phyloP scores from a whole-genome alignment of 305 asterid genomes.

The Fraxinus sp. region DNA sequence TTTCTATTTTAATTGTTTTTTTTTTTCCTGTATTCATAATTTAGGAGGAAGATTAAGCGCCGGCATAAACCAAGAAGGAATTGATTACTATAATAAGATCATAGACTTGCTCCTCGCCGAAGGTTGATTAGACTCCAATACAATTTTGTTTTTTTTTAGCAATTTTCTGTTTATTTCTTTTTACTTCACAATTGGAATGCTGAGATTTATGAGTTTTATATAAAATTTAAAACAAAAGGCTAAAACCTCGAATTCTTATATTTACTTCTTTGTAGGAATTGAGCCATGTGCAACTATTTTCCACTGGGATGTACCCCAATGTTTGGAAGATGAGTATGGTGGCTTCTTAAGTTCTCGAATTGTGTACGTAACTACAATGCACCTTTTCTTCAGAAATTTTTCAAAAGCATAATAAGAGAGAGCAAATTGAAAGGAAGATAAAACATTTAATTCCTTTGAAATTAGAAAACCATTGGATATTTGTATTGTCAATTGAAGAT shows the following conservation, averaged over 20 bases:
- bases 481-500: neutral
- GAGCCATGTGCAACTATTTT: conserved; percentile 25
- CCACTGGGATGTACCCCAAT: conserved; percentile 27
- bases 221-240: neutral
- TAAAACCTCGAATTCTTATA: neutral
- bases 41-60: no score
- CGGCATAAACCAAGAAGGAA: neutral
- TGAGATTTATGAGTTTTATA: no score
- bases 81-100: neutral
- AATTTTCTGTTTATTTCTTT: neutral
- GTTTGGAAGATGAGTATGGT: neutral
- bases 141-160: no score
- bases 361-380: neutral
- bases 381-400: neutral
- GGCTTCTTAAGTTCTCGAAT: neutral
- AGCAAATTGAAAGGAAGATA: no score
- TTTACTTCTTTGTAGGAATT: neutral
- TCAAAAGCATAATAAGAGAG: no score
- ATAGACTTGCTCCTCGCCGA: neutral
- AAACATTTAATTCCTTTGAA: no score
- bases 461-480: neutral
- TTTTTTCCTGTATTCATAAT: no score
- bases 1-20: neutral
- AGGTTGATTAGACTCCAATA: neutral
- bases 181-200: neutral